These are phyloP conservation scores for Aureobasidium sp. DNA, from an alignment of 2,329 filamentous ascomycete species.

Conservation along the genomic window DNA sequence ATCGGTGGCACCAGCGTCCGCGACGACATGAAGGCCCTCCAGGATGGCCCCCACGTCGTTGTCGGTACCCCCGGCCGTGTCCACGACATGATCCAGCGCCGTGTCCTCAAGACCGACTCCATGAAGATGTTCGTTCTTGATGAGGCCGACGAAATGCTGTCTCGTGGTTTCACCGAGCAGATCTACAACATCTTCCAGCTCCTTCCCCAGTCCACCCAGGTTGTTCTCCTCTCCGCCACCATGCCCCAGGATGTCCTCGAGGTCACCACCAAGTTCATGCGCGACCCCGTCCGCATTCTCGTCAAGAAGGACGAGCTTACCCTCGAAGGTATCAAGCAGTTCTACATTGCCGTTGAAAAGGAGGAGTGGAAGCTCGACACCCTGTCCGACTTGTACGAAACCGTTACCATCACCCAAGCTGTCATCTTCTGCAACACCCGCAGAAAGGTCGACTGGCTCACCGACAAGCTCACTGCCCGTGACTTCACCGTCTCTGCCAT, in stretches of 20 bases:
- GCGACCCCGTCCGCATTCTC: slow-evolving; percentile 94
- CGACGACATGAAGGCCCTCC: slow-evolving; percentile 96
- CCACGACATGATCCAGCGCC: slow-evolving; percentile 98
- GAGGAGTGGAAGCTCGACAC: slow-evolving; percentile 99
- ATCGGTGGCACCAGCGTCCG: slow-evolving; percentile 97
- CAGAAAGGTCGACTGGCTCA: slow-evolving; percentile 99
- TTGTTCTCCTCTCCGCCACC: slow-evolving; percentile 94
- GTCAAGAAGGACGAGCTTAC: slow-evolving; percentile 99
- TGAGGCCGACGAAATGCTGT: slow-evolving; percentile 99
- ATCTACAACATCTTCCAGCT: slow-evolving; percentile 99
- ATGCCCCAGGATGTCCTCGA: slow-evolving; percentile 99
- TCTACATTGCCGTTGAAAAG: slow-evolving; percentile 99
- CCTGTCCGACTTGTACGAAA: slow-evolving; percentile 97
- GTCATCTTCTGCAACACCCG: slow-evolving; percentile 99
- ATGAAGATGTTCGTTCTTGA: slow-evolving; percentile 99
- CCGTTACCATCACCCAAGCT: slow-evolving; percentile 97
- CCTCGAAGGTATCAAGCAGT: slow-evolving; percentile 99
- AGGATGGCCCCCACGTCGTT: slow-evolving; percentile 93
- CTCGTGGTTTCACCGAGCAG: slow-evolving; percentile 98
- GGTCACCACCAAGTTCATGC: slow-evolving; percentile 99
- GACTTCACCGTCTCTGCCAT: slow-evolving; percentile 99
- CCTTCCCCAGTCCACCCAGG: slow-evolving; percentile 94
- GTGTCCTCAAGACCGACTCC: slow-evolving; percentile 89
- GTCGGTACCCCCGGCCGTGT: slow-evolving; percentile 98
- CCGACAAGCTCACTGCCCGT: slow-evolving; percentile 95